These are phyloP conservation scores for Aspergillus affinis DNA, from an alignment of 495 filamentous ascomycete genomes.

Conservation along the genomic window DNA sequence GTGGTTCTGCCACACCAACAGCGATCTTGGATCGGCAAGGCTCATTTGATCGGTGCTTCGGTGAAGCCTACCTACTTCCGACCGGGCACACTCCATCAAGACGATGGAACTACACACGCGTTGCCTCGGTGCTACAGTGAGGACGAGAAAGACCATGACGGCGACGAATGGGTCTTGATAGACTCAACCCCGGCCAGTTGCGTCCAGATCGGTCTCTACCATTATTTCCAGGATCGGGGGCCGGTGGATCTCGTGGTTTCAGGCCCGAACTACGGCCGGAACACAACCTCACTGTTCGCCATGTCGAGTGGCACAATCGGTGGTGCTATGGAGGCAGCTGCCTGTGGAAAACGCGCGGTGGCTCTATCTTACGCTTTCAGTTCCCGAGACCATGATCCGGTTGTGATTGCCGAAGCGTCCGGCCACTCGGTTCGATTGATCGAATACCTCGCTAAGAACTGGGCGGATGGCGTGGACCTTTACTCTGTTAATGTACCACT, in stretches of 20 bases:
- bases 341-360: conserved; percentile 72
- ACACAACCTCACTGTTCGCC: conserved; percentile 90
- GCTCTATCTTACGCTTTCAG: conserved; percentile 89
- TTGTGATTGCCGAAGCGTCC: conserved; percentile 72
- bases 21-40: conserved; percentile 97
- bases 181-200: conserved; percentile 86
- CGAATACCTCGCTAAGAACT: conserved; percentile 72
- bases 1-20: conserved; percentile 89
- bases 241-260: conserved; percentile 83
- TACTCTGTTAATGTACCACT: conserved; percentile 89
- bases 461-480: conserved; percentile 73
- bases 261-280: conserved; percentile 93
- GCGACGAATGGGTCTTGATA: conserved; percentile 91
- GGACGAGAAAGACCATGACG: conserved; percentile 53
- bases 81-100: conserved; percentile 57
- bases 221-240: conserved; percentile 78
- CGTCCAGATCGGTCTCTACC: conserved; percentile 84
- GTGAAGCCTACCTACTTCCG: conserved; percentile 90
- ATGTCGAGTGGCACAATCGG: conserved; percentile 87
- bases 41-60: conserved; percentile 84
- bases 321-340: conserved; percentile 88
- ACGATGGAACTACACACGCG: conserved; percentile 66
- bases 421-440: conserved; percentile 69
- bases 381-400: conserved; percentile 72
- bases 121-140: conserved; percentile 51